Evolutionary conservation across 2,329 filamentous ascomycete species (phyloP).

Genomic region (Apiospora arundinis): DNA sequence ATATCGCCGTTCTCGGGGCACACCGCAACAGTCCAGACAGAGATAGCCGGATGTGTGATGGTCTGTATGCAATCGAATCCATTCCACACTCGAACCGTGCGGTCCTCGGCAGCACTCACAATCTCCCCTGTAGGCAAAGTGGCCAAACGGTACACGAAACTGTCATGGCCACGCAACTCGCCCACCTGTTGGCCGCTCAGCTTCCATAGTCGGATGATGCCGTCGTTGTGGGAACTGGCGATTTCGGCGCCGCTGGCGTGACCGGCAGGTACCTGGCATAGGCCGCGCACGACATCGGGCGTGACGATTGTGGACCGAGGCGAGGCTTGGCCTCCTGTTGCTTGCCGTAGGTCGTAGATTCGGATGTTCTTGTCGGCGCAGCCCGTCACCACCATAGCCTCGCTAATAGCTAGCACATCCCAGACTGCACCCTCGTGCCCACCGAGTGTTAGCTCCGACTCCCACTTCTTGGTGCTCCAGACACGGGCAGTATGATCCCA

Average conservation of each 20-base stretch:
- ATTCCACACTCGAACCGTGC: slow-evolving; percentile 90
- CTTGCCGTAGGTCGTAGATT: slow-evolving; percentile 75
- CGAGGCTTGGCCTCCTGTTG: slow-evolving; percentile 60
- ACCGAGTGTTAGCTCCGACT: slow-evolving; percentile 71
- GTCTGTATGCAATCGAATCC: slow-evolving; percentile 86
- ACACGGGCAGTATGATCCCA: slow-evolving; percentile 91
- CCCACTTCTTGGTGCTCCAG: slow-evolving; percentile 88
- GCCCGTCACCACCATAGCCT: slow-evolving; percentile 83
- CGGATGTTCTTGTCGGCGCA: slow-evolving; percentile 91
- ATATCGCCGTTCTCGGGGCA: slow-evolving; percentile 87
- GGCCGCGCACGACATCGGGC: slow-evolving; percentile 84
- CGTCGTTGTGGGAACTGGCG: slow-evolving; percentile 93
- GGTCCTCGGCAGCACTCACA: slow-evolving; percentile 90
- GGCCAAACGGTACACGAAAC: slow-evolving; percentile 89
- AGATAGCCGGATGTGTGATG: slow-evolving; percentile 96
- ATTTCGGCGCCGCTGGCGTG: slow-evolving; percentile 89
- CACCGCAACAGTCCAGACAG: slow-evolving; percentile 91
- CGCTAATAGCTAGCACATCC: slow-evolving; percentile 86
- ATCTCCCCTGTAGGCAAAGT: slow-evolving; percentile 83
- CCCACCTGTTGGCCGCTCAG: slow-evolving; percentile 77
- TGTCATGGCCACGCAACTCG: slow-evolving; percentile 86
- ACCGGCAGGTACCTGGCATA: slow-evolving; percentile 77
- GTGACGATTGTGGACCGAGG: slow-evolving; percentile 65
- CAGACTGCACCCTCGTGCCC: slow-evolving; percentile 83
- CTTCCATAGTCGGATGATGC: slow-evolving; percentile 86